Evolutionary conservation across 331 rosid species (phyloP), one percentile per base, ranked within the genome.

Genomic region (Telfairia occidentalis): DNA sequence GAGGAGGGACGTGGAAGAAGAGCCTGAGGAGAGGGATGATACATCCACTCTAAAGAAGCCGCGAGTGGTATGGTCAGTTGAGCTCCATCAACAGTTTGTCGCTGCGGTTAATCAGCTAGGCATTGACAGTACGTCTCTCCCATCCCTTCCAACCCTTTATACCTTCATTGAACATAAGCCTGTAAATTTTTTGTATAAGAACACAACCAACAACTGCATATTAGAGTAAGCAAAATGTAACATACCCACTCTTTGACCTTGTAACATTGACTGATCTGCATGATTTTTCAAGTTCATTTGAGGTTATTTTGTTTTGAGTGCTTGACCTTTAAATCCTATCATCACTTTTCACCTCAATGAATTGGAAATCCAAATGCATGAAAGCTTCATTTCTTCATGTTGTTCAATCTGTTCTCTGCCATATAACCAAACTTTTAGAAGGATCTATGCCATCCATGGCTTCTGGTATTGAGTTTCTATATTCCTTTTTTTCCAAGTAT

Each of bases 21-120:
- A 95, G 7, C 82, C 73, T 0, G 98, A 95, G 9, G 98, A 95
- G n/a, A 85, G 97, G 80, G 99, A 95, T 50, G 99, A 95, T 85
- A 38, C 93, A 0, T 95, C 99, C 49, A 83, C 99, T 0, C 76
- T 95, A 28, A 95, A 95, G 92, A 95, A 95, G 86, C 97, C 96
- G 0, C 85, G 99, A 4, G 99, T 95, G 32, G 99, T 95, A 78
- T 95, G 99, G 99, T 95, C 99, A 0, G 96, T 95, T 57, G 99
- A 92, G 77, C 99, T 95, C 52, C 99, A 95, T 86, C 99, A 95
- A 76, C 99, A 95, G 72, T 95, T 95, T 82, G 97, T 95, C 15
- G 97, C 85, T 4, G 99, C 99, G 73, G 99, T 95, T 57, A 90
- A 92, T 80, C 99, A 95, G 72, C 83, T 95, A 4, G 97, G 99